Evolutionary conservation across 2,329 filamentous ascomycete genomes (phyloP), one percentile per base, ranked within the genome.

Genomic region (Aspergillus glaucus): DNA sequence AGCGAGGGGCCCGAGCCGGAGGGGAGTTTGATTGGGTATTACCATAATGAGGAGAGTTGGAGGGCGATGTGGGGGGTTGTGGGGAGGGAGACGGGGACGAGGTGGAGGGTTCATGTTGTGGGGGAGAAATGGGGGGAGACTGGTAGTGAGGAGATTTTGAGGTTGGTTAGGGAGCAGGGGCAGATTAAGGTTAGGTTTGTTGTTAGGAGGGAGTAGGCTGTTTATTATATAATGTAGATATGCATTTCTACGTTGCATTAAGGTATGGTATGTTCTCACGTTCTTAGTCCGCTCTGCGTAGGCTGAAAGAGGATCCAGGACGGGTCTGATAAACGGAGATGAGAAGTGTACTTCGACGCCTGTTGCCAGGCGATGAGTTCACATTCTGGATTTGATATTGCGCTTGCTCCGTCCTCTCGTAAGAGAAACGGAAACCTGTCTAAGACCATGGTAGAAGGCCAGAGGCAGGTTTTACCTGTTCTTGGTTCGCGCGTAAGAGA

Each of bases 281-380:
- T 75, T 75, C 74, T 76, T 79, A 80, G 77, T 79, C 77, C 73
- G 70, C 68, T 69, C 67, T 69, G 71, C 73, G 68, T 76, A 67
- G 66, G 65, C 75, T 78, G 63, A 54, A 52, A 66, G 68, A 69
- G 60, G 52, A 50, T 59, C 45, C 59, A 64, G 61, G 64, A 70
- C 73, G 78, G 77, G 70, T 79, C 77, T 78, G 77, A 78, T 71
- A 77, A 75, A 75, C 65, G 68, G 67, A 73, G 64, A 64, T 59
- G 52, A 54, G 58, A 63, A 66, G 62, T 60, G 60, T 65, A 59
- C 59, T 62, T 55, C 51, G 26, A 32, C 15, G 44, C 42, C 41
- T 49, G 30, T 34, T 21, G 17, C 6, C 22, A 46, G 24, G 41
- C 36, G 43, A 46, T 34, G 55, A 57, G 57, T 57, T 62, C 63